These are phyloP conservation scores for Globomyces sp. DNA, from an alignment of 371 early-diverging fungal species.

Conservation along the genomic window DNA sequence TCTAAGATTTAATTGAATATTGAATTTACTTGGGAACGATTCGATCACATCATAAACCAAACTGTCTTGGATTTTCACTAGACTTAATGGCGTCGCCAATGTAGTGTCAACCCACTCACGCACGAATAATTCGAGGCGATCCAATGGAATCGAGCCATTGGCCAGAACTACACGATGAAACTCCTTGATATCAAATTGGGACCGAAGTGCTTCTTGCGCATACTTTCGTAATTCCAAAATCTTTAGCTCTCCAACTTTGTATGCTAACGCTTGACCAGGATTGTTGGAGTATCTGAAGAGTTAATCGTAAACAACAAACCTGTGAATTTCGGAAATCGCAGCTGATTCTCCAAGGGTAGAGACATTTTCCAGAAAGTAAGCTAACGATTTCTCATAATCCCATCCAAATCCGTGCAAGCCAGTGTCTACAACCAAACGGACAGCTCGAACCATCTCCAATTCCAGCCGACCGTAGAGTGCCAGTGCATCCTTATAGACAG, in stretches of 20 bases:
- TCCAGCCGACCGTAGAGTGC: constrained; percentile 39
- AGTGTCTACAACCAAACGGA: constrained; percentile 44
- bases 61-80: constrained; percentile 1
- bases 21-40: not conserved
- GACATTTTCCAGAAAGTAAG: constrained; percentile 30
- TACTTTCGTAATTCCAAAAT: constrained; percentile 32
- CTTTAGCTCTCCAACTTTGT: constrained; percentile 47
- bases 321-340: too few relatives aligned
- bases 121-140: constrained; percentile 27
- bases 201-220: constrained; percentile 37
- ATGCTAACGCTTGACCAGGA: constrained; percentile 44
- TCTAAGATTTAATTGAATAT: not conserved
- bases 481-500: constrained; percentile 37
- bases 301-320: constrained; percentile 24
- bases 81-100: not conserved
- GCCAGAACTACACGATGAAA: constrained; percentile 33
- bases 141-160: constrained; percentile 28
- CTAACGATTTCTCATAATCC: constrained; percentile 33
- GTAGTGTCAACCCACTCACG: constrained; percentile 25
- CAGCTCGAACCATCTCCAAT: constrained; percentile 41
- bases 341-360: constrained; percentile 28
- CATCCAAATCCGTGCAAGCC: constrained; percentile 39
- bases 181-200: constrained; percentile 32
- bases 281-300: constrained; percentile 36
- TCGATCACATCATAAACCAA: not conserved